Evolutionary conservation across 306 rosid genomes (phyloP).

Genomic region (cucumber (Cucumis sativus)): DNA sequence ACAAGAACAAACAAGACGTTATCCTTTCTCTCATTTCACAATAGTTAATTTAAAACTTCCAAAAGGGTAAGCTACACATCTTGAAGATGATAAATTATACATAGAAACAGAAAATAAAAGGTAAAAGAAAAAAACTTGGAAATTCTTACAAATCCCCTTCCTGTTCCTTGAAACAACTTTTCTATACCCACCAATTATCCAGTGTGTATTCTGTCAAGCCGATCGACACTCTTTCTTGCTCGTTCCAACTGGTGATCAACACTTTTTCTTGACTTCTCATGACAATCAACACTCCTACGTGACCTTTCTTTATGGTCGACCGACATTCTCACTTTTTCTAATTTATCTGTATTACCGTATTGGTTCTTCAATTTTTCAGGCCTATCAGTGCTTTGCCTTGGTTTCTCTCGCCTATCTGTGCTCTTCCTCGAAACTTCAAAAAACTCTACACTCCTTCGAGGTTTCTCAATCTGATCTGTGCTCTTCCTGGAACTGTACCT

Average conservation of each 20-base stretch:
- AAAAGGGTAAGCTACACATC: background rate
- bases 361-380: slow-evolving; percentile 57
- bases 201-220: slow-evolving; percentile 67
- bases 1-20: too few species aligned
- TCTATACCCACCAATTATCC: slow-evolving; percentile 36
- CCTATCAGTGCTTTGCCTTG: slow-evolving; percentile 73
- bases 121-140: background rate
- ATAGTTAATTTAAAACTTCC: background rate
- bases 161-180: slow-evolving; percentile 26
- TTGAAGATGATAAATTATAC: background rate
- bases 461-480: slow-evolving; percentile 72
- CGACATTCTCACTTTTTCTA: slow-evolving; percentile 55
- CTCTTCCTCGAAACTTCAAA: slow-evolving; percentile 74
- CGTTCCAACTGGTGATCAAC: slow-evolving; percentile 68
- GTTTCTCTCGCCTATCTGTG: slow-evolving; percentile 82
- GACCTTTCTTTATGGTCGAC: slow-evolving; percentile 75
- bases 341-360: slow-evolving; percentile 45
- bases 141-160: slow-evolving; percentile 31
- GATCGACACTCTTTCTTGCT: slow-evolving; percentile 76
- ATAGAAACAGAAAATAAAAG: background rate
- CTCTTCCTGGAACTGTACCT: slow-evolving; percentile 63
- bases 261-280: slow-evolving; percentile 80
- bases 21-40: background rate
- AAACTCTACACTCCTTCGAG: slow-evolving; percentile 70
- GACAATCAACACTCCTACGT: slow-evolving; percentile 77